These are phyloP conservation scores for Aspergillus eucalypticola DNA, from an alignment of 2,329 filamentous ascomycete species.

Conservation along the genomic window DNA sequence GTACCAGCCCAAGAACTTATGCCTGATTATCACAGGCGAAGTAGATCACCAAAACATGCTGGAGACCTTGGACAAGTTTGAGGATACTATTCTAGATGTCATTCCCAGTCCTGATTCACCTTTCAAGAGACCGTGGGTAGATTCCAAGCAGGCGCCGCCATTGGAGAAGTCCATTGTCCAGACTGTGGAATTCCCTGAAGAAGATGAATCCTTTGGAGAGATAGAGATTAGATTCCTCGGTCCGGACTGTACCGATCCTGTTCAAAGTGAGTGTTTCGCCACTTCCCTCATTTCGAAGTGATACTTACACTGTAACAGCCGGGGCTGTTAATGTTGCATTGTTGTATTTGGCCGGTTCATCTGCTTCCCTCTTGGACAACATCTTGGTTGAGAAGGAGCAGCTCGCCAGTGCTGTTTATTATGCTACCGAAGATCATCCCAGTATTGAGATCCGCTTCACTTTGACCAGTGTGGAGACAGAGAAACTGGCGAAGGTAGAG, in stretches of 20 bases:
- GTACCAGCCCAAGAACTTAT: slow-evolving; percentile 97
- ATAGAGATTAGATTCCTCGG: slow-evolving; percentile 85
- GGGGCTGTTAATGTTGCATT: slow-evolving; percentile 78
- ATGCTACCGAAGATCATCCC: slow-evolving; percentile 75
- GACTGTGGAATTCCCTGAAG: slow-evolving; percentile 88
- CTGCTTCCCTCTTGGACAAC: slow-evolving; percentile 89
- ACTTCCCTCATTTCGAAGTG: slow-evolving; percentile 5
- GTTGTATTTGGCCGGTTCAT: slow-evolving; percentile 87
- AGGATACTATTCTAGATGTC: slow-evolving; percentile 78
- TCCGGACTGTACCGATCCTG: slow-evolving; percentile 71
- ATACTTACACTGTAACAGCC: slow-evolving; percentile 37
- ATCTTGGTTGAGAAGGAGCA: slow-evolving; percentile 90
- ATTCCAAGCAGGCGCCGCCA: slow-evolving; percentile 74
- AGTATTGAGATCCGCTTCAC: slow-evolving; percentile 83
- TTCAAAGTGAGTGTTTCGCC: slow-evolving; percentile 51
- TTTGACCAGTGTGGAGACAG: slow-evolving; percentile 81
- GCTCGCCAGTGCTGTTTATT: slow-evolving; percentile 80
- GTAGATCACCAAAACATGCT: slow-evolving; percentile 80
- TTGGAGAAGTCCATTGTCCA: slow-evolving; percentile 72
- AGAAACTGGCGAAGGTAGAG: slow-evolving; percentile 80
- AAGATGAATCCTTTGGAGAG: slow-evolving; percentile 91
- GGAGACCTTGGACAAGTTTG: slow-evolving; percentile 80
- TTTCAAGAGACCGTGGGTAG: slow-evolving; percentile 88
- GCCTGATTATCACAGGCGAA: slow-evolving; percentile 87
- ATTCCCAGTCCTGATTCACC: slow-evolving; percentile 73